A percentile compares a stretch with the other conserved stretches of the same genome.
Evolutionary conservation across 2,329 filamentous ascomycete genomes (phyloP).

Genomic region (Ophidiomyces ophidiicola): DNA sequence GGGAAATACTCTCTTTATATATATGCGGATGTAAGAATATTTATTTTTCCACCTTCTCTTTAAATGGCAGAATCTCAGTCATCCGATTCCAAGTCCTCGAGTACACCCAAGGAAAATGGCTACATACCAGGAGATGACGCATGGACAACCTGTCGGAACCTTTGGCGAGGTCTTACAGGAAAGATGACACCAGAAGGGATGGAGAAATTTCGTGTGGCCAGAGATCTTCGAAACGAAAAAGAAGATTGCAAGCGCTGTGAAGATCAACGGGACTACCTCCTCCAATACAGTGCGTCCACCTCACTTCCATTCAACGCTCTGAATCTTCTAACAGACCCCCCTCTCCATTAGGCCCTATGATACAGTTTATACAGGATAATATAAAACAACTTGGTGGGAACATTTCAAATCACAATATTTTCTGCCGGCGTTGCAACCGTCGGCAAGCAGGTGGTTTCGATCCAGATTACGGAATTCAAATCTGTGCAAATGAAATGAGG

Average conservation of each 20-base stretch:
- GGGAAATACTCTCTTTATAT: not conserved
- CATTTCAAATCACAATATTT: conserved; percentile 61
- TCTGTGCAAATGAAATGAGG: conserved; percentile 85
- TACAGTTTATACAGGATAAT: conserved; percentile 76
- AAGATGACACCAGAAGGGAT: conserved; percentile 56
- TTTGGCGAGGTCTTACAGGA: conserved; percentile 70
- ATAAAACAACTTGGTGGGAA: conserved; percentile 66
- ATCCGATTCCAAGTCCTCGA: conserved; percentile 13
- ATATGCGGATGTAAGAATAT: not conserved
- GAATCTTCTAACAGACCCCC: not conserved
- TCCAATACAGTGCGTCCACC: conserved; percentile 53
- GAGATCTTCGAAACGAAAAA: conserved; percentile 62
- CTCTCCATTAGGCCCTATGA: conserved; percentile 49
- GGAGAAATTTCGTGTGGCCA: conserved; percentile 64
- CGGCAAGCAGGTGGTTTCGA: conserved; percentile 73
- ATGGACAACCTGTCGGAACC: conserved; percentile 58
- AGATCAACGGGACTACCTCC: conserved; percentile 66
- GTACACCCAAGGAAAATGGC: conserved; percentile 25
- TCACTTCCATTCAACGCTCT: not conserved
- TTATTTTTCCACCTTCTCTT: not conserved
- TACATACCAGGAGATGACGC: conserved; percentile 32
- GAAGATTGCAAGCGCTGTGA: conserved; percentile 73
- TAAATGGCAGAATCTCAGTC: conserved; percentile 23
- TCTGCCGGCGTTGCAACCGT: conserved; percentile 65
- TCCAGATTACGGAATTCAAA: conserved; percentile 70